Base-by-base conservation (phyloP, 2,329 filamentous ascomycete species). In the Leptographium flavum region DNA sequence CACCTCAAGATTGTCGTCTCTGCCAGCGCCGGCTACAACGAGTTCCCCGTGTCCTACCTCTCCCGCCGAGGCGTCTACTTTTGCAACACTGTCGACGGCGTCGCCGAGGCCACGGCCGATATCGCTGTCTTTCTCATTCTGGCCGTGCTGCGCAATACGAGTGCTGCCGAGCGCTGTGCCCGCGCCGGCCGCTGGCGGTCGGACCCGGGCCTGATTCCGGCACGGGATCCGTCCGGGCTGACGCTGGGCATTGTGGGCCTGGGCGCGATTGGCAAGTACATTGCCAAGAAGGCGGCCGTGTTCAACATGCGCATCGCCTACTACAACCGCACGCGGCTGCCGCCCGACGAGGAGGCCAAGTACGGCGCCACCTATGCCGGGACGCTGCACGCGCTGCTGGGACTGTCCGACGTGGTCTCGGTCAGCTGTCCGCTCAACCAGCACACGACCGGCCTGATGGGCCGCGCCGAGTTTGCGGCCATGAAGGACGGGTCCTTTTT, bases 71-170 rank as follows among this genome's bases (percentile, higher is more conserved):
- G 58, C 5, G 64, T 76, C 23, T 70, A 62, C 57, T 74, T 77
- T 52, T 76, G 70, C 58, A 76, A 74, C 50, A 65, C 66, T 0
- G 55, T 68, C 3, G 64, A 76, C 48, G 73, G 70, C 0, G 70
- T 71, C 1, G 65, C 71, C 0, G 67, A 76, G 46, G 69, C 71
- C 14, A 50, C 45, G 2, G 45, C 48, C 0, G 56, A 60, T 1
- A 56, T 50, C 39, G 46, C 45, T 14, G 50, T 62, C 25, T 63
- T 62, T 35, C 42, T 63, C 0, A 52, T 45, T 1, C 43, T 63
- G 1, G 56, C 58, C 1, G 55, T 35, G 9, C 35, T 49, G 28
- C 65, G 70, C 42, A 67, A 74, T 47, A 62, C 67, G 0, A 61
- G 54, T 4, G 53, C 56, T 1, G 62, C 62, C 3, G 65, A 70